Conservation (phyloP, 2,329 filamentous ascomycete genomes). For the Graphilbum sp. region DNA sequence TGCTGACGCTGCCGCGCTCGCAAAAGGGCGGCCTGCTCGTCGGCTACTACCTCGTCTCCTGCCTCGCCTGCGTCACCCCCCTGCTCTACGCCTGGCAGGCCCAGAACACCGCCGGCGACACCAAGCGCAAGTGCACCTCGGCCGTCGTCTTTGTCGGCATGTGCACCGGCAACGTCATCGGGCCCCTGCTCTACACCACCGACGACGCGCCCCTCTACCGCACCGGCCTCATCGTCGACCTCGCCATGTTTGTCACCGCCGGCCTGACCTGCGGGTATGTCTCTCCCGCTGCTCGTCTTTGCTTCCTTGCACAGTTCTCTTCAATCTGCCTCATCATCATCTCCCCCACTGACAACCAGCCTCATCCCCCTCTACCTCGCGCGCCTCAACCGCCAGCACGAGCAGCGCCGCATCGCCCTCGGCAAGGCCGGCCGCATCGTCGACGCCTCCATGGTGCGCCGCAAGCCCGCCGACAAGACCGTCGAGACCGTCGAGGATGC, state of each 20-base stretch:
- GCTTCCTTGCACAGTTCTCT: no score
- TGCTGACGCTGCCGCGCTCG: conserved; percentile 27
- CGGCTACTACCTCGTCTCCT: conserved; percentile 27
- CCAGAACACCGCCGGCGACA: conserved; percentile 51
- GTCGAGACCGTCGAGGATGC: conserved; percentile 1
- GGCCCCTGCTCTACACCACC: conserved; percentile 46
- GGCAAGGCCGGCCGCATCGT: neutral
- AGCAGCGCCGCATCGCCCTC: neutral
- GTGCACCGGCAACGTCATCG: conserved; percentile 48
- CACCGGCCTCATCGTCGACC: conserved; percentile 40
- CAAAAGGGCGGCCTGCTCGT: conserved; percentile 32
- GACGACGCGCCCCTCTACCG: conserved; percentile 38
- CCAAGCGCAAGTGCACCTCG: conserved; percentile 51
- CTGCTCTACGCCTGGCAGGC: conserved; percentile 43
- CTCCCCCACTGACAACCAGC: no score
- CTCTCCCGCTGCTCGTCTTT: neutral
- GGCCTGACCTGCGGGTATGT: conserved; percentile 22
- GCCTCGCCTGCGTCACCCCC: conserved; percentile 23
- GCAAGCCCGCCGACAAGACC: conserved; percentile 6
- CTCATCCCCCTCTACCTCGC: neutral
- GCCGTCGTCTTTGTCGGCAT: conserved; percentile 48
- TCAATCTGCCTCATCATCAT: no score
- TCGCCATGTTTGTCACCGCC: conserved; percentile 44
- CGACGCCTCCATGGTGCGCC: neutral
- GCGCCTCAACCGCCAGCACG: neutral